phyloP scores from a whole-genome alignment of 805 yeast species.

The Suhomyces vadensis region DNA sequence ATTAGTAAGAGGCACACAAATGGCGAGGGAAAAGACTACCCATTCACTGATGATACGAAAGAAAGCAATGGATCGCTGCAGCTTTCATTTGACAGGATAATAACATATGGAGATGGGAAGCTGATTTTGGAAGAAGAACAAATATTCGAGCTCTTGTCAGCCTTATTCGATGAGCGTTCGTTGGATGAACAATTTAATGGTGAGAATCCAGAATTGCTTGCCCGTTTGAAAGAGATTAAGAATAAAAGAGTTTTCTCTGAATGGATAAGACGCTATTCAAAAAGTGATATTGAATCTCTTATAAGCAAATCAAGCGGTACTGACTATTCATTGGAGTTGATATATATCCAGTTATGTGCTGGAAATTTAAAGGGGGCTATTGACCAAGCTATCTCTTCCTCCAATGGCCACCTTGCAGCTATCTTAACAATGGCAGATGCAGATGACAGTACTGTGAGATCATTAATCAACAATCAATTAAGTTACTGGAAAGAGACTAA shows the following conservation, averaged over 20 bases:
- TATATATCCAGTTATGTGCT: conserved; percentile 51
- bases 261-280: conserved; percentile 58
- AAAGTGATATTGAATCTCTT: conserved; percentile 31
- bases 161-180: conserved; percentile 47
- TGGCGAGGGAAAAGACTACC: conserved; percentile 23
- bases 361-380: conserved; percentile 66
- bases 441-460: conserved; percentile 57
- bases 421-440: conserved; percentile 71
- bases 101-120: conserved; percentile 4
- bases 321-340: conserved; percentile 42
- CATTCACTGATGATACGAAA: conserved; percentile 16
- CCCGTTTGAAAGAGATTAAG: conserved; percentile 17
- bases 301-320: conserved; percentile 28
- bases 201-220: conserved; percentile 13
- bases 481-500: conserved; percentile 59
- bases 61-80: background rate
- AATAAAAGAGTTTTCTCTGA: conserved; percentile 49
- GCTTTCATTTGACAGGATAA: background rate
- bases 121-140: conserved; percentile 24
- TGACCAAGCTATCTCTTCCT: conserved; percentile 55
- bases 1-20: conserved; percentile 17
- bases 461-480: conserved; percentile 62
- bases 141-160: conserved; percentile 59
- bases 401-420: conserved; percentile 69
- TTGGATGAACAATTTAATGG: conserved; percentile 1